A percentile compares a stretch with the other conserved stretches of the same genome.
Evolutionary conservation across 2,329 filamentous ascomycete species (phyloP).

Genomic region (Sphaceloma murrayae): DNA sequence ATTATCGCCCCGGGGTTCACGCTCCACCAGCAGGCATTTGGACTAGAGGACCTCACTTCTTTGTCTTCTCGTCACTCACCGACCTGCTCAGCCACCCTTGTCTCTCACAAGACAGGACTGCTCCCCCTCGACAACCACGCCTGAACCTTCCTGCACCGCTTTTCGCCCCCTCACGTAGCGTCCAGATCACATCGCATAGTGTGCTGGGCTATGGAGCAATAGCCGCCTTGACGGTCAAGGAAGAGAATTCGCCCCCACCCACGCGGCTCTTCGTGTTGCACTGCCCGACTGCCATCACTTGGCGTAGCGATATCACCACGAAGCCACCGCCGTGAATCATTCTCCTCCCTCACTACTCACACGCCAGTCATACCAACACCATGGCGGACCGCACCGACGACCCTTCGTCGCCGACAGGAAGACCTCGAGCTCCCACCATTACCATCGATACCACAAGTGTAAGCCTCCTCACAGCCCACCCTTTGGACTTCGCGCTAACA

Average conservation of each 20-base stretch:
- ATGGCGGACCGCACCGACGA: constrained; percentile 12
- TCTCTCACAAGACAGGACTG: constrained; percentile 9
- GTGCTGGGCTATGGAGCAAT: constrained; percentile 2
- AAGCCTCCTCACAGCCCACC: constrained; percentile 25
- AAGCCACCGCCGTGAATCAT: neutral
- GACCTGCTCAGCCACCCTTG: constrained; percentile 10
- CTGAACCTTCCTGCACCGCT: constrained; percentile 2
- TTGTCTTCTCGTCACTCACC: neutral
- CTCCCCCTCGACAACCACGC: neutral
- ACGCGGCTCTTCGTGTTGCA: neutral
- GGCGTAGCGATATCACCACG: neutral
- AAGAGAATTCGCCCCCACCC: constrained; percentile 8
- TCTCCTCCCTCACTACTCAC: neutral
- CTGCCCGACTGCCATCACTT: neutral
- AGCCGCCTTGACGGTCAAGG: neutral
- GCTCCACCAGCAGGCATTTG: neutral
- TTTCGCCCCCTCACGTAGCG: constrained; percentile 7
- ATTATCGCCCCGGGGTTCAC: neutral
- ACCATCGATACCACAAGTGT: constrained; percentile 45
- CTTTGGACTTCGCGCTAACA: neutral
- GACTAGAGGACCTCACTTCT: neutral
- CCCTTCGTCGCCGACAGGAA: constrained; percentile 14
- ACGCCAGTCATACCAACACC: neutral
- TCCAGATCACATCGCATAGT: neutral
- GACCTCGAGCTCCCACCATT: constrained; percentile 40